Conservation (phyloP, 371 early-diverging fungal genomes). For the Mucor racemosus region DNA sequence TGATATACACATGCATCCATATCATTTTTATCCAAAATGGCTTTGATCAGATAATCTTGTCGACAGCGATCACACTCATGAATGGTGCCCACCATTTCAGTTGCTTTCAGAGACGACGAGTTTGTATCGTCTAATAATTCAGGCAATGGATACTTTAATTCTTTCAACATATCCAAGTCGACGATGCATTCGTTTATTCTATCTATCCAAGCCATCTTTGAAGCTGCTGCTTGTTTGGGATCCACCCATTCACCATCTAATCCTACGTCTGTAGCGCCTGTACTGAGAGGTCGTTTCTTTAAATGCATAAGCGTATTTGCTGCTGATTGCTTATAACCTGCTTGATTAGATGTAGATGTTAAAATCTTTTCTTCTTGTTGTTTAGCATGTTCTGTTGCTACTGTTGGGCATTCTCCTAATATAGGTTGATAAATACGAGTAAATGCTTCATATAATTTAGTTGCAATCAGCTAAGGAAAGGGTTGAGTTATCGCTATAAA, state of each 20-base stretch:
- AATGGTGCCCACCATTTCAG: slow-evolving; percentile 20
- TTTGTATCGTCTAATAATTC: slow-evolving; percentile 9
- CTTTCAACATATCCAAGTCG: slow-evolving; percentile 21
- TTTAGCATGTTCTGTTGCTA: slow-evolving; percentile 39
- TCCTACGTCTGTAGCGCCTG: slow-evolving; percentile 42
- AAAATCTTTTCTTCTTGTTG: slow-evolving; percentile 40
- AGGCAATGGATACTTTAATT: slow-evolving; percentile 50
- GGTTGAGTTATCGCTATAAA: neutral
- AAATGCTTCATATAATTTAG: slow-evolving; percentile 44
- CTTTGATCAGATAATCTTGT: slow-evolving; percentile 45
- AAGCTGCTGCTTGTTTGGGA: slow-evolving; percentile 7
- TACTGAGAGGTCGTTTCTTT: slow-evolving; percentile 50
- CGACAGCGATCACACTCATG: slow-evolving; percentile 58
- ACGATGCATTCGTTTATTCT: slow-evolving; percentile 28
- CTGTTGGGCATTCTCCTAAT: slow-evolving; percentile 1
- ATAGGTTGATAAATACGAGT: slow-evolving; percentile 40
- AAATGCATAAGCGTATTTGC: slow-evolving; percentile 46
- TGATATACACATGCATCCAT: slow-evolving; percentile 50
- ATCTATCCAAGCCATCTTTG: slow-evolving; percentile 6
- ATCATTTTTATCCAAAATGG: slow-evolving; percentile 37
- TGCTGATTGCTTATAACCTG: slow-evolving; percentile 58
- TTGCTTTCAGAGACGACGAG: neutral
- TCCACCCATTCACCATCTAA: slow-evolving; percentile 57
- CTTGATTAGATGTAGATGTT: slow-evolving; percentile 29
- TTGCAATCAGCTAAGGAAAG: slow-evolving; percentile 30